These are phyloP conservation scores for Polygonum maritimum DNA, from an alignment of 148 eudicot genomes.

Conservation along the genomic window DNA sequence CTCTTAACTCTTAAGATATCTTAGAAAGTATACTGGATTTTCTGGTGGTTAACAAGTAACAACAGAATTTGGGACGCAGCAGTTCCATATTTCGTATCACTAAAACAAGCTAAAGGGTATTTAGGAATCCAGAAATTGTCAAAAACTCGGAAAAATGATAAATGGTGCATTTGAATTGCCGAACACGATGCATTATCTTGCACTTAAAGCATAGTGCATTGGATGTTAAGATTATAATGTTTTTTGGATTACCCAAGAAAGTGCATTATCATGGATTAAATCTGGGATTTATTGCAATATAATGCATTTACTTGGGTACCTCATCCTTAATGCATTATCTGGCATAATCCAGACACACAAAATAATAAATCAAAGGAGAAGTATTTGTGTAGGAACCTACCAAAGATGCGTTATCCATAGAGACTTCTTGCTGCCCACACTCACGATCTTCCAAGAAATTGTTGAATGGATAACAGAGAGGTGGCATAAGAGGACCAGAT, in stretches of 20 bases:
- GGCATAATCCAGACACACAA: not conserved
- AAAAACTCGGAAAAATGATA: too few relatives aligned
- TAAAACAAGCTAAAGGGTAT: not conserved
- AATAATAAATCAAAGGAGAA: not conserved
- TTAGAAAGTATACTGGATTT: not conserved
- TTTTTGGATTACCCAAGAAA: too few relatives aligned
- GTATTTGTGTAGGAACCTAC: constrained; percentile 20
- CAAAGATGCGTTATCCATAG: constrained; percentile 65
- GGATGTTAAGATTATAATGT: too few relatives aligned
- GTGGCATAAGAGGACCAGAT: constrained; percentile 74
- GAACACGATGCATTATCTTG: too few relatives aligned
- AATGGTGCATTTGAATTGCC: too few relatives aligned
- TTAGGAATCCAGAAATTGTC: not conserved
- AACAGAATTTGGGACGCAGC: not conserved
- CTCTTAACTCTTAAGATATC: not conserved
- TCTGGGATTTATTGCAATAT: too few relatives aligned
- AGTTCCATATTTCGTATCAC: not conserved
- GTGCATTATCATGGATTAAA: too few relatives aligned
- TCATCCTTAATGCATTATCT: too few relatives aligned
- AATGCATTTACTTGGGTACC: too few relatives aligned
- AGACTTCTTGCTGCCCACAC: constrained; percentile 50
- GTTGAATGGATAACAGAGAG: constrained; percentile 78
- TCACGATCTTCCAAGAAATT: constrained; percentile 59
- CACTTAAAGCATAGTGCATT: too few relatives aligned
- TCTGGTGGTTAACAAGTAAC: not conserved